Evolutionary conservation across 352 stramenopile genomes (phyloP).

Genomic region (Phytophthora sp.): DNA sequence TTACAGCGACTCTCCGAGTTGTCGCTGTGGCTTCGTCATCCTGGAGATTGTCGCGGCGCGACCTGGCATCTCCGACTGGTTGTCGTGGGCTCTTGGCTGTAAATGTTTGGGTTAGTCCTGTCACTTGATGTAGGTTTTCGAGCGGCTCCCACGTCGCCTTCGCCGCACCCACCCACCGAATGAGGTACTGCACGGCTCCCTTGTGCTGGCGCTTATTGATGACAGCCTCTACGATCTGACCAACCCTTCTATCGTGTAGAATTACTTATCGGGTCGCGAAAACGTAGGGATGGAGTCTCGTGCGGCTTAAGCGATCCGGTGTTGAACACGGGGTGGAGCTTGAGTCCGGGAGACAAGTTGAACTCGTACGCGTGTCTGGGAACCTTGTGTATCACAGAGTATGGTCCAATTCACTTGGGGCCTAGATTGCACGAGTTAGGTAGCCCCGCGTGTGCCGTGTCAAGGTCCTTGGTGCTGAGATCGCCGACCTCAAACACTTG

Average conservation of each 20-base stretch:
- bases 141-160: too few species aligned
- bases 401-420: background rate
- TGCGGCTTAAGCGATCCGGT: constrained; percentile 13
- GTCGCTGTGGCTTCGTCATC: too few species aligned
- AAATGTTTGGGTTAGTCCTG: too few species aligned
- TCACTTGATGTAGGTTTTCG: too few species aligned
- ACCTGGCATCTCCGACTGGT: too few species aligned
- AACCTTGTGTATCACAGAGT: background rate
- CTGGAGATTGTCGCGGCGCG: background rate
- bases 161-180: too few species aligned
- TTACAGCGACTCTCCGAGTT: too few species aligned
- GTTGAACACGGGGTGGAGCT: background rate
- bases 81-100: too few species aligned
- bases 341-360: too few species aligned
- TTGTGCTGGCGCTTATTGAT: background rate
- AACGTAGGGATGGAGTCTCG: too few species aligned
- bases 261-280: background rate
- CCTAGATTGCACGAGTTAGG: background rate
- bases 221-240: background rate
- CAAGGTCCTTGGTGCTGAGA: background rate
- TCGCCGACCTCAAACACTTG: background rate
- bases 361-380: background rate
- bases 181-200: too few species aligned
- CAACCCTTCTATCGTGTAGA: background rate
- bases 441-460: background rate